A percentile compares a stretch with the other conserved stretches of the same genome.
Evolutionary conservation across 2,329 filamentous ascomycete genomes (phyloP).

Genomic region (Tolypocladium inflatum): DNA sequence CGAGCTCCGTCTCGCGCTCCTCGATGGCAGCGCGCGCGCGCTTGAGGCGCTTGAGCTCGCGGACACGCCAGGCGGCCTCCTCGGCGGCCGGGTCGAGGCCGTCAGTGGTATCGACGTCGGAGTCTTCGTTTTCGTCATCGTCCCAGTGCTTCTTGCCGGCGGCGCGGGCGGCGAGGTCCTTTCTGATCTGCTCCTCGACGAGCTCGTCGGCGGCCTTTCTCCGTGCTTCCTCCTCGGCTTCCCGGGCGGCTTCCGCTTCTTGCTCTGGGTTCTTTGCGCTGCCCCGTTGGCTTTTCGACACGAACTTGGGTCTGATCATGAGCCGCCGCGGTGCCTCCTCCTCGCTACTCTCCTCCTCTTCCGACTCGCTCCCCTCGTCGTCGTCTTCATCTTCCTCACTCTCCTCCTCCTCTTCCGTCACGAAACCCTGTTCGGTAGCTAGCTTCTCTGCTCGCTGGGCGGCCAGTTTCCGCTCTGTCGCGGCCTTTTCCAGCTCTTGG

Average conservation of each 20-base stretch:
- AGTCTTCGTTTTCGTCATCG: constrained; percentile 58
- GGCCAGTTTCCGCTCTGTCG: constrained; percentile 36
- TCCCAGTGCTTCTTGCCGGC: constrained; percentile 83
- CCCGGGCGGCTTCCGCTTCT: constrained; percentile 23
- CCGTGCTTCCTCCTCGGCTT: constrained; percentile 50
- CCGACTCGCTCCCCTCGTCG: constrained; percentile 29
- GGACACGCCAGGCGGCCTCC: constrained; percentile 84
- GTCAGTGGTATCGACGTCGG: constrained; percentile 83
- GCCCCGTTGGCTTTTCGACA: constrained; percentile 47
- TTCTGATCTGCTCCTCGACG: constrained; percentile 81
- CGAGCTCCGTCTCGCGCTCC: constrained; percentile 71
- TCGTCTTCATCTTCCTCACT: constrained; percentile 27
- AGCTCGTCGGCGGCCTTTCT: constrained; percentile 67
- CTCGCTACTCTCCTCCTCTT: constrained; percentile 37
- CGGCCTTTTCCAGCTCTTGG: constrained; percentile 31
- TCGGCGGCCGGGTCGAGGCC: constrained; percentile 80
- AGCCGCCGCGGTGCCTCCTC: constrained; percentile 46
- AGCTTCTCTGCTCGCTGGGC: constrained; percentile 39
- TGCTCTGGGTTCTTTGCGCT: constrained; percentile 16
- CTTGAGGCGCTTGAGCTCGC: constrained; percentile 82
- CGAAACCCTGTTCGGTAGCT: constrained; percentile 53
- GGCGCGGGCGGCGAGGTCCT: constrained; percentile 65
- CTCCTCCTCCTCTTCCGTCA: constrained; percentile 44
- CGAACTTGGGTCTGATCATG: constrained; percentile 55
- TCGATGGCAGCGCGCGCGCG: constrained; percentile 81